phyloP scores from a whole-genome alignment of 768 basidiomycete genomes.

The Lentinula raphanica region DNA sequence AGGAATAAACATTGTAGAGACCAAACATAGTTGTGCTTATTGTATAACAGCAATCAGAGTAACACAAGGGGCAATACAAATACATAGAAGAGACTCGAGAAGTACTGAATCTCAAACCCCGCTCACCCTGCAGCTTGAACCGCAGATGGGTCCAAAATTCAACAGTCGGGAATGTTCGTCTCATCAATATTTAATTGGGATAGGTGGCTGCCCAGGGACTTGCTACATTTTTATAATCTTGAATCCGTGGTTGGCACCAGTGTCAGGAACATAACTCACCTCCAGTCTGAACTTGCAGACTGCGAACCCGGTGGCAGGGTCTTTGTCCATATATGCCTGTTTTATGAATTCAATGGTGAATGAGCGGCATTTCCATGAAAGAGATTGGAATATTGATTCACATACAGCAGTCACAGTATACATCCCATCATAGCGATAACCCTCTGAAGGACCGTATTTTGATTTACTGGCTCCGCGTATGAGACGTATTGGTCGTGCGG shows the following conservation, averaged over 20 bases:
- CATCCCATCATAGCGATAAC: constrained; percentile 40
- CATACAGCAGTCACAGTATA: constrained; percentile 32
- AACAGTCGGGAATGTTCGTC: neutral
- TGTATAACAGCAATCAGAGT: too few species aligned
- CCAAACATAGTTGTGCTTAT: too few species aligned
- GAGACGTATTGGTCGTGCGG: constrained; percentile 33
- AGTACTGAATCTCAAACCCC: too few species aligned
- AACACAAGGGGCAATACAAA: too few species aligned
- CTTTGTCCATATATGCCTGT: constrained; percentile 25
- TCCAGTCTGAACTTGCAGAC: constrained; percentile 26
- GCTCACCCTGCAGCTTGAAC: too few species aligned
- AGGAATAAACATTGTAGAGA: too few species aligned
- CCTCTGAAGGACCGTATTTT: constrained; percentile 28
- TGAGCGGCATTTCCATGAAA: constrained; percentile 8
- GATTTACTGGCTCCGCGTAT: constrained; percentile 31
- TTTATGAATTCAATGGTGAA: constrained; percentile 9
- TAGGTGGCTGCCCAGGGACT: neutral
- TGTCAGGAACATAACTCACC: neutral
- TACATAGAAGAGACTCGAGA: too few species aligned
- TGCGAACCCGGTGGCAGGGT: constrained; percentile 18
- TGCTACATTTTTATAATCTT: neutral
- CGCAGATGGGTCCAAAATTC: too few species aligned
- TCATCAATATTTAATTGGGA: neutral
- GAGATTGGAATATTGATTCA: neutral
- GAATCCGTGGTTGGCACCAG: too few species aligned